phyloP scores from a whole-genome alignment of 495 filamentous ascomycete species.

The Aspergillus ellipticus region DNA sequence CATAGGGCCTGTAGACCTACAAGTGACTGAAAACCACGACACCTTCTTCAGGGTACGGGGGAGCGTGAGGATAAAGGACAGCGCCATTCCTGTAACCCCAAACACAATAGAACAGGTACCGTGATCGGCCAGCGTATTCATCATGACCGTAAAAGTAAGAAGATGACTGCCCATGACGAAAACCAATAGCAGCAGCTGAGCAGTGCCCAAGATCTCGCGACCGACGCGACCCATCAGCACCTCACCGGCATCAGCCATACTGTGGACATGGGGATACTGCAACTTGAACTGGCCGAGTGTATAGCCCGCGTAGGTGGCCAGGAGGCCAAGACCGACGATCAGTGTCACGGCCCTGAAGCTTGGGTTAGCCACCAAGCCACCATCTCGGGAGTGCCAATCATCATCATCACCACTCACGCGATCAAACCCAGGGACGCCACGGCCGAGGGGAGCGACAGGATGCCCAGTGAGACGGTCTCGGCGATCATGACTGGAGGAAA shows the following conservation, averaged over 20 bases:
- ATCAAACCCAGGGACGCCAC: constrained; percentile 59
- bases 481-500: constrained; percentile 51
- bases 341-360: constrained; percentile 48
- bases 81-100: constrained; percentile 52
- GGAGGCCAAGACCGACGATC: constrained; percentile 55
- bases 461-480: constrained; percentile 61
- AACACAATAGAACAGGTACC: constrained; percentile 61
- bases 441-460: constrained; percentile 54
- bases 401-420: constrained; percentile 24
- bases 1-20: constrained; percentile 12
- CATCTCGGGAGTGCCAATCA: background rate
- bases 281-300: constrained; percentile 67
- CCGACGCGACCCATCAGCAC: constrained; percentile 57
- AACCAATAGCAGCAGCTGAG: constrained; percentile 57
- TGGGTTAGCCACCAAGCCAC: constrained; percentile 5
- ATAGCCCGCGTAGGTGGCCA: constrained; percentile 67
- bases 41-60: constrained; percentile 56
- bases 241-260: constrained; percentile 63
- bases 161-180: constrained; percentile 70
- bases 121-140: constrained; percentile 58
- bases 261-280: constrained; percentile 56
- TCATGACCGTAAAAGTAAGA: constrained; percentile 64
- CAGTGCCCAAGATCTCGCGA: constrained; percentile 53
- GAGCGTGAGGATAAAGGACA: constrained; percentile 57
- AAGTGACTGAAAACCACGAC: constrained; percentile 54